Base-by-base conservation (phyloP, 192 early-diverging fungal species). In the Rhizoclosmatium globosum region DNA sequence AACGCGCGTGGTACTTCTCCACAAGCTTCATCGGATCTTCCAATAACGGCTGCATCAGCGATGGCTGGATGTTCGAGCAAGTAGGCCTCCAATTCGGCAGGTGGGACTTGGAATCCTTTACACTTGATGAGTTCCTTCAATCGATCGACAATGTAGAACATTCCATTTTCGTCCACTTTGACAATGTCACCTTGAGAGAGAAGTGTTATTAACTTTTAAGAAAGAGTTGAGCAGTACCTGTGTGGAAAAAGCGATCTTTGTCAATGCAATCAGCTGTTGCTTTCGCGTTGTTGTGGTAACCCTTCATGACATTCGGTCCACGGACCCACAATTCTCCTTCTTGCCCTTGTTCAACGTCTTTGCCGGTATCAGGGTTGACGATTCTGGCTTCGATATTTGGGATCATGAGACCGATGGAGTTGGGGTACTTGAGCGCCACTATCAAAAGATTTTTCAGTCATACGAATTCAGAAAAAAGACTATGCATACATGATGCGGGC, bases 41-140 rank as follows among this genome's bases (percentile, higher is more conserved):
- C 69, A 75, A 87, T 83, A 44, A 89, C 88, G 6, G 84, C 86
- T 23, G 78, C 88, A 78, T 91, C 85, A 23, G 88, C 84, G 62
- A 98, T 85, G 3, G 81, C 65, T 0, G 93, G 92, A 65, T 95
- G 92, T 47, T 88, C 84, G 3, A 94, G 65, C 70, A 95, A 78
- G 44, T 92, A 43, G 3, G 88, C 89, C 78, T 96, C 95, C 43
- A 97, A 83, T 80, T 96, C 95, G 3, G 95, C 92, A 2, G 95
- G 95, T 3, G 93, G 86, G 7, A 97, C 93, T 81, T 93, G 87
- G 71, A 89, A 87, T 45, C 93, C 93, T 23, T 93, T 93, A 77
- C 93, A 96, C 82, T 97, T 96, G 80, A 95, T 97, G 3, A 95
- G 83, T 78, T 95, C 94, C 87, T 96, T 97, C 41, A 92, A 81